Percentiles rank a stretch among this genome's conserved stretches.
phyloP scores from a whole-genome alignment of 2,329 filamentous ascomycete species.

The Penicillium verrucosum region DNA sequence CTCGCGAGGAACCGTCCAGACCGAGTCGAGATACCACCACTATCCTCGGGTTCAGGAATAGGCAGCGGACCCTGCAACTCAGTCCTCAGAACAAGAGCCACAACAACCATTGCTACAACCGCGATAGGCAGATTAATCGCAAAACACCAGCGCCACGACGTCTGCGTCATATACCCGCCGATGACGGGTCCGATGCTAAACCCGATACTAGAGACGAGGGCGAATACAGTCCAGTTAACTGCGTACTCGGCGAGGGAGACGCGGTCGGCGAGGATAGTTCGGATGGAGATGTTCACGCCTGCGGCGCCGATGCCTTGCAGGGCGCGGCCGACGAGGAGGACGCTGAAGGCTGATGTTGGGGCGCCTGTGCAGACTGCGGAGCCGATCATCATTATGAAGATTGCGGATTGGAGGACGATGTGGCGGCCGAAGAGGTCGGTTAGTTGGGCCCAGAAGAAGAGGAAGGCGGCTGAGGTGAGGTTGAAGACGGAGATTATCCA shows the following conservation, averaged over 20 bases:
- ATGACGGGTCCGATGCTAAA: constrained; percentile 33
- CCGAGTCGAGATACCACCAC: background rate
- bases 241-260: constrained; percentile 60
- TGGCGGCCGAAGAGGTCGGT: constrained; percentile 65
- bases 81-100: background rate
- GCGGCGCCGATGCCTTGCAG: constrained; percentile 62
- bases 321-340: constrained; percentile 61
- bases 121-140: constrained; percentile 12
- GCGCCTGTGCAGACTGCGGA: constrained; percentile 61
- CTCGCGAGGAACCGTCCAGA: background rate
- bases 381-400: constrained; percentile 58
- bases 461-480: constrained; percentile 64
- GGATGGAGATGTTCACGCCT: constrained; percentile 59
- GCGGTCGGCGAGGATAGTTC: constrained; percentile 63
- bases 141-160: constrained; percentile 19
- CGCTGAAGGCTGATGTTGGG: constrained; percentile 48
- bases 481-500: constrained; percentile 70
- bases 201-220: constrained; percentile 57
- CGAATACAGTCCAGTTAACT: constrained; percentile 45
- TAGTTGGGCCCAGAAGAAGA: constrained; percentile 63
- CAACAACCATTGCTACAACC: background rate
- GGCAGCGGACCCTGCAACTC: background rate
- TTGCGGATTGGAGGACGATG: constrained; percentile 54
- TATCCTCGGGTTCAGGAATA: background rate
- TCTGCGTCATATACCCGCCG: constrained; percentile 14